Evolutionary conservation across 2,329 filamentous ascomycete genomes (phyloP), one percentile per base, ranked within the genome.

Genomic region (Epichloe bromicola): DNA sequence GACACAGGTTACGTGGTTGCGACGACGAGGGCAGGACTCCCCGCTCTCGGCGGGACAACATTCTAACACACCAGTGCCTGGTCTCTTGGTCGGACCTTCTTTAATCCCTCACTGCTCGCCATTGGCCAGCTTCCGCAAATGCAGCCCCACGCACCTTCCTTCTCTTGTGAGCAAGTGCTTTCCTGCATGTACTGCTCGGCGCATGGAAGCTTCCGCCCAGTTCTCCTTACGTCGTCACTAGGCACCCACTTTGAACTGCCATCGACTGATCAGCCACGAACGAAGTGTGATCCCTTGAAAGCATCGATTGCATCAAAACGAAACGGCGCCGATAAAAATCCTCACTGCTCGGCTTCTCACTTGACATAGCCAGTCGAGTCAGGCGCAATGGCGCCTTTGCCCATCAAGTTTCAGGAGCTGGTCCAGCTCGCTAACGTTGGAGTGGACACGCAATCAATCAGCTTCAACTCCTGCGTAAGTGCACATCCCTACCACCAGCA

Each of bases 371-470:
- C 48, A 48, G 33, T 49, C 38, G 46, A 59, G 53, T 57, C 55
- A 56, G 65, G 63, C 67, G 63, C 63, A 68, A 77, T 77, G 81
- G 79, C 82, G 68, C 79, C 83, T 71, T 76, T 94, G 66, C 88
- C 87, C 65, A 95, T 95, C 74, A 89, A 88, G 76, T 94, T 95
- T 72, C 86, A 85, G 69, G 89, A 95, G 82, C 80, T 91, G 65
- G 79, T 91, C 69, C 86, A 90, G 70, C 74, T 76, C 68, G 64
- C 66, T 62, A 70, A 66, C 59, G 64, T 73, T 54, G 70, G 71
- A 57, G 69, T 74, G 56, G 71, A 78, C 60, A 63, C 69, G 55
- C 60, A 67, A 58, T 67, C 67, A 62, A 88, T 89, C 75, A 81
- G 83, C 66, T 88, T 88, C 76, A 87, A 88, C 69, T 83, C 83